Evolutionary conservation across 2,329 filamentous ascomycete genomes (phyloP), one percentile per base, ranked within the genome.

Genomic region (Epichloe brachyelytri): DNA sequence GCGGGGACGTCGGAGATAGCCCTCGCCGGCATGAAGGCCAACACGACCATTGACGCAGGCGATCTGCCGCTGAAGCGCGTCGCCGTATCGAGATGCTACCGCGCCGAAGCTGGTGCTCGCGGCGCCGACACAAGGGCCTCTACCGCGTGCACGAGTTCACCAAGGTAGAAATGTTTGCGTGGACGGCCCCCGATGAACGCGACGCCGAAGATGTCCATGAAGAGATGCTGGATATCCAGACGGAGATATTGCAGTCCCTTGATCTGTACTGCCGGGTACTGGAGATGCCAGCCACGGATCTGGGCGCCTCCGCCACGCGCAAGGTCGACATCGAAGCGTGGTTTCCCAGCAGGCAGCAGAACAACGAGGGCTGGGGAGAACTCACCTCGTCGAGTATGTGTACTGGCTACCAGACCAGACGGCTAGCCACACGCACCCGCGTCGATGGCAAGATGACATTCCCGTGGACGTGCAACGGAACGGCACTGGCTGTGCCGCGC

Each of bases 111-210:
- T 0, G 93, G 93, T 34, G 87, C 89, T 1, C 78, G 91, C 39
- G 93, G 93, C 33, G 83, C 85, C 22, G 88, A 93, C 59, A 95
- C 90, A 2, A 95, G 69, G 93, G 93, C 5, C 72, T 98, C 2
- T 98, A 97, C 69, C 85, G 93, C 30, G 93, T 98, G 3, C 93
- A 98, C 68, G 93, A 98, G 68, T 98, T 98, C 69, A 95, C 89
- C 30, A 98, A 98, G 66, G 91, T 98, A 0, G 93, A 98, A 68
- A 83, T 98, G 75, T 97, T 98, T 64, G 89, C 86, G 0, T 98
- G 93, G 93, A 85, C 88, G 4, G 60, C 76, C 33, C 80, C 86
- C 1, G 74, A 80, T 49, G 52, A 60, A 2, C 63, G 62, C 34
- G 63, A 66, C 40, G 71, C 80, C 0, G 70, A 76, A 7, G 71